Evolutionary conservation across 371 early-diverging fungal genomes (phyloP), one percentile per base, ranked within the genome.

Genomic region (Aphelidium insulamus): DNA sequence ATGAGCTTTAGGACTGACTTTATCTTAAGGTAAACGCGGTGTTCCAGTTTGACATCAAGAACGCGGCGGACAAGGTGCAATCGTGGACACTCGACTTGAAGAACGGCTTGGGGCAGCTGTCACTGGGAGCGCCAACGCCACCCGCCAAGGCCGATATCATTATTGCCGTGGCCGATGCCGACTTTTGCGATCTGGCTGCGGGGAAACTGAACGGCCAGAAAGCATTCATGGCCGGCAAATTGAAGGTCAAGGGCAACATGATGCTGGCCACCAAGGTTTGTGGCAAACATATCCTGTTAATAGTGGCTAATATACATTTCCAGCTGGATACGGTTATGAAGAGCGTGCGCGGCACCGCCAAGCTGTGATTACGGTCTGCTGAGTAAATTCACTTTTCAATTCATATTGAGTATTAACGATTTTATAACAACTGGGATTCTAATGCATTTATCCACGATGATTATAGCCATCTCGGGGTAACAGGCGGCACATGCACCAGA

Each of bases 241-340:
- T 86, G 45, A 82, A 82, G 58, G 52, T 80, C 46, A 80, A 82
- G 65, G 90, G 90, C 32, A 68, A 80, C 46, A 69, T 88, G 43
- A 79, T 80, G 79, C 62, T 72, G 36, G 73, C 73, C 30, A 69
- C 67, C 49, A 72, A 79, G 57, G 64, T 82, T n/a, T n/a, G n/a
- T n/a, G n/a, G n/a, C n/a, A n/a, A n/a, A n/a, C n/a, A n/a, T n/a
- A n/a, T n/a, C n/a, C n/a, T n/a, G n/a, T n/a, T n/a, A n/a, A n/a
- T n/a, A n/a, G n/a, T n/a, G n/a, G n/a, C n/a, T n/a, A n/a, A n/a
- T n/a, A n/a, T n/a, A n/a, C n/a, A n/a, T n/a, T n/a, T n/a, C n/a
- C n/a, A n/a, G n/a, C n/a, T n/a, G n/a, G n/a, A n/a, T n/a, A n/a
- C n/a, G n/a, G n/a, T n/a, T n/a, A n/a, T n/a, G n/a, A n/a, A n/a